These are phyloP conservation scores for Lasiodiplodia hormozganensis DNA, from an alignment of 2,329 filamentous ascomycete species.

Conservation along the genomic window DNA sequence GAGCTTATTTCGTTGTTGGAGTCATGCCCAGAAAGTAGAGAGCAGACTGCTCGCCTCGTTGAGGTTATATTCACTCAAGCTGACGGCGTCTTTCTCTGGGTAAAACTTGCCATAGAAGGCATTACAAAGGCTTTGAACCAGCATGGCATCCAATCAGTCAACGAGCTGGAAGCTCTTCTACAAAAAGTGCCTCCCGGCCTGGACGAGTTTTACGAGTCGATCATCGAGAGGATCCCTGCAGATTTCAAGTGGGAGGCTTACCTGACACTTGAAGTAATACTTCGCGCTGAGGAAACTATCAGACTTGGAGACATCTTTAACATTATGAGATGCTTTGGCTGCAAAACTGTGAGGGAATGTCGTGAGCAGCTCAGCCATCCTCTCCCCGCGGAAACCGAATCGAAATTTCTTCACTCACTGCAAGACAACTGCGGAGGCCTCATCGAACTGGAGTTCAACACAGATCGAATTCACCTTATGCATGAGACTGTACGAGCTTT, in stretches of 20 bases:
- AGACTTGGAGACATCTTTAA: background rate
- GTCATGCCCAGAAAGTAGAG: background rate
- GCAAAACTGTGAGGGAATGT: background rate
- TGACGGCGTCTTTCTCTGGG: conserved; percentile 29
- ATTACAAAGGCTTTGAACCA: background rate
- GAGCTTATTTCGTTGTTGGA: background rate
- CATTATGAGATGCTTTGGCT: background rate
- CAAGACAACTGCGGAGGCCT: background rate
- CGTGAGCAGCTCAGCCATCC: no score
- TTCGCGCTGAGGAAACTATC: background rate
- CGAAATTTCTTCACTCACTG: background rate
- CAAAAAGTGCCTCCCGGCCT: background rate
- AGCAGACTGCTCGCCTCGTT: background rate
- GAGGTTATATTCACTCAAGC: background rate
- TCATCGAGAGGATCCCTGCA: conserved; percentile 1
- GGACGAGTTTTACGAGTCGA: background rate
- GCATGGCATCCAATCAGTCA: no score
- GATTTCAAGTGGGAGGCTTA: background rate
- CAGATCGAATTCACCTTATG: background rate
- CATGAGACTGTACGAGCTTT: conserved; percentile 5
- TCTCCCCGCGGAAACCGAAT: no score
- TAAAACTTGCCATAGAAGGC: conserved; percentile 13
- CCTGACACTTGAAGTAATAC: background rate
- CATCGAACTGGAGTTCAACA: background rate
- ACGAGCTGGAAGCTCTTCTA: background rate